phyloP scores from a whole-genome alignment of 352 stramenopile species.

The Peronosclerospora sorghi region DNA sequence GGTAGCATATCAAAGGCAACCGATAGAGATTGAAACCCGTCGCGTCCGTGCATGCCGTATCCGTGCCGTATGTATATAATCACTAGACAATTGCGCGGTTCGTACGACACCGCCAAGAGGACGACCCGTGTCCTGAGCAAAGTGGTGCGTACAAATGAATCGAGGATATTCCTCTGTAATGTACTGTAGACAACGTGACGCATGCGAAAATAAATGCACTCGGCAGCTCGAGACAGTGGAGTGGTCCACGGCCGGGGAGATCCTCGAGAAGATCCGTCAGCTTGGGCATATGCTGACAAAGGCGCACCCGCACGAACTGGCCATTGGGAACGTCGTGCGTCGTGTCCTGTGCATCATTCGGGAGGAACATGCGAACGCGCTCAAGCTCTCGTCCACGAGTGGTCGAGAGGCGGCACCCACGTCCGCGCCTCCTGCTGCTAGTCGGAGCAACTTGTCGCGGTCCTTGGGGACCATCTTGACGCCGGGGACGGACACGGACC shows the following conservation, averaged over 20 bases:
- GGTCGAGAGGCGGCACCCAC: constrained; percentile 3
- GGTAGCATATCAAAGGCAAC: not conserved
- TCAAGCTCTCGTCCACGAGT: constrained; percentile 32
- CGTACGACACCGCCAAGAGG: constrained; percentile 74
- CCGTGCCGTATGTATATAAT: no score
- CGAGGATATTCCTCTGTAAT: not conserved
- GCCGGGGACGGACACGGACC: constrained; percentile 66
- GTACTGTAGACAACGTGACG: constrained; percentile 1
- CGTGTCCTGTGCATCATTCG: constrained; percentile 85
- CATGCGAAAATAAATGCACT: not conserved
- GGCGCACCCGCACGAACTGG: constrained; percentile 68
- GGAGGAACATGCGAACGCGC: constrained; percentile 71
- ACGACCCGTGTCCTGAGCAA: constrained; percentile 60
- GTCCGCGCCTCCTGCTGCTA: constrained; percentile 16
- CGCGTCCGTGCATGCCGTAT: no score
- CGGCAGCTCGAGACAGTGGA: constrained; percentile 61
- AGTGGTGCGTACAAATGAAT: constrained; percentile 34
- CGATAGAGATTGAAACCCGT: no score
- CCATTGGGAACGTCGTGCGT: constrained; percentile 84
- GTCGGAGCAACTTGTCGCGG: constrained; percentile 46
- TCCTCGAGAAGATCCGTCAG: constrained; percentile 76
- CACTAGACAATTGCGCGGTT: constrained; percentile 60
- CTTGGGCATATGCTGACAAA: constrained; percentile 77
- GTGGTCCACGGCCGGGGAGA: constrained; percentile 68
- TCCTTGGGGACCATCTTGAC: constrained; percentile 77